A percentile compares a stretch with the other conserved stretches of the same genome.
Evolutionary conservation across 2,329 filamentous ascomycete genomes (phyloP).

Genomic region (Aspergillus sp.): DNA sequence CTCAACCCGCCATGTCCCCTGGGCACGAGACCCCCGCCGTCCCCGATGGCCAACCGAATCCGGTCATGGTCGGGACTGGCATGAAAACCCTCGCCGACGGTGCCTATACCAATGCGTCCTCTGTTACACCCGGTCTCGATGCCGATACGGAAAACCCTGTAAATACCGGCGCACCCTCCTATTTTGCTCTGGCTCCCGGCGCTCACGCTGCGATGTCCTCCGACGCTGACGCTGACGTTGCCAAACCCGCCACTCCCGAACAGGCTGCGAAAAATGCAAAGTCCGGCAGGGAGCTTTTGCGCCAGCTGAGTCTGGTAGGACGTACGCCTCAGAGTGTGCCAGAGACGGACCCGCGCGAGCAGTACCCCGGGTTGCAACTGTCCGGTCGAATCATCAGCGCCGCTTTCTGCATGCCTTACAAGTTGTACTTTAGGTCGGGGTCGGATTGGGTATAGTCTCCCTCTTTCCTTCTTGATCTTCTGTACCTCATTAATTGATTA

Average conservation of each 20-base stretch:
- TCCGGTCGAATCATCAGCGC: constrained; percentile 58
- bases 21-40: constrained; percentile 17
- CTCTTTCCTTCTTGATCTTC: not conserved
- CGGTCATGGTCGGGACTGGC: constrained; percentile 22
- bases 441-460: constrained; percentile 46
- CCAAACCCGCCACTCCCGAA: constrained; percentile 26
- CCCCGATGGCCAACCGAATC: constrained; percentile 23
- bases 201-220: constrained; percentile 10
- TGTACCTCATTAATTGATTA: no score
- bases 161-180: constrained; percentile 18
- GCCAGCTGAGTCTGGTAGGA: constrained; percentile 44
- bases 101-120: constrained; percentile 21
- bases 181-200: constrained; percentile 21
- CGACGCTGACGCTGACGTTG: constrained; percentile 1
- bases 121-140: constrained; percentile 20
- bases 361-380: constrained; percentile 50
- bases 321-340: constrained; percentile 32
- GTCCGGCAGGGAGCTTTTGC: constrained; percentile 44
- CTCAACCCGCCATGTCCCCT: constrained; percentile 14
- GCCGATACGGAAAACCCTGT: constrained; percentile 14
- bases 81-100: constrained; percentile 18
- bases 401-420: constrained; percentile 56
- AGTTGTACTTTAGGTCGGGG: constrained; percentile 44
- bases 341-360: constrained; percentile 46
- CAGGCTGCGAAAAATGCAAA: constrained; percentile 39